These are phyloP conservation scores for Novymonas esmeraldas DNA, from an alignment of 208 protist genomes.

Conservation along the genomic window DNA sequence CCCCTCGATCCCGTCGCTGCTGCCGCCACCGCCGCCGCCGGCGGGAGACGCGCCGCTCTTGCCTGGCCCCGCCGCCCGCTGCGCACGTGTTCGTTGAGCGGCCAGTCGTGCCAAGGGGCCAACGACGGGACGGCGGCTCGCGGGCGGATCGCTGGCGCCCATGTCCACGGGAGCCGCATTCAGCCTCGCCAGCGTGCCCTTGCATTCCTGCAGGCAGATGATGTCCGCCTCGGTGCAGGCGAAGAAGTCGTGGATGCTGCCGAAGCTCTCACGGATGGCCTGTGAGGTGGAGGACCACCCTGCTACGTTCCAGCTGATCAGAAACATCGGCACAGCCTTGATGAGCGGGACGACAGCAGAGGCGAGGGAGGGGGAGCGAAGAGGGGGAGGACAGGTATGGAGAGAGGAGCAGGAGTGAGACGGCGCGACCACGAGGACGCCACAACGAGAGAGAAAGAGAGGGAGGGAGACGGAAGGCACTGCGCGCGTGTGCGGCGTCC, in stretches of 20 bases:
- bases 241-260: conserved; percentile 72
- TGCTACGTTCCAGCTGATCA: conserved; percentile 91
- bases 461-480: too few relatives aligned
- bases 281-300: conserved; percentile 79
- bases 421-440: too few relatives aligned
- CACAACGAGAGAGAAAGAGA: too few relatives aligned
- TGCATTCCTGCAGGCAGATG: conserved; percentile 87
- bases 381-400: not conserved
- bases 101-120: conserved; percentile 11
- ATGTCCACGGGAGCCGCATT: conserved; percentile 49
- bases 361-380: not conserved
- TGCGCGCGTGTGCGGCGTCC: too few relatives aligned
- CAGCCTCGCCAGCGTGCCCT: conserved; percentile 70
- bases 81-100: not conserved
- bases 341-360: not conserved
- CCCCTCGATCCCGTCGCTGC: conserved; percentile 46
- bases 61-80: not conserved
- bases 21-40: conserved; percentile 2
- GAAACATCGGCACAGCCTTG: conserved; percentile 43
- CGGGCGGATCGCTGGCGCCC: conserved; percentile 61
- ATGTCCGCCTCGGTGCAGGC: conserved; percentile 68
- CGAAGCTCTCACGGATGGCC: conserved; percentile 79
- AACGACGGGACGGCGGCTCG: conserved; percentile 22
- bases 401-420: too few relatives aligned
- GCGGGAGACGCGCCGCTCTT: not conserved